Conservation (phyloP, 805 yeast genomes). For the Maudiozyma bulderi region DNA sequence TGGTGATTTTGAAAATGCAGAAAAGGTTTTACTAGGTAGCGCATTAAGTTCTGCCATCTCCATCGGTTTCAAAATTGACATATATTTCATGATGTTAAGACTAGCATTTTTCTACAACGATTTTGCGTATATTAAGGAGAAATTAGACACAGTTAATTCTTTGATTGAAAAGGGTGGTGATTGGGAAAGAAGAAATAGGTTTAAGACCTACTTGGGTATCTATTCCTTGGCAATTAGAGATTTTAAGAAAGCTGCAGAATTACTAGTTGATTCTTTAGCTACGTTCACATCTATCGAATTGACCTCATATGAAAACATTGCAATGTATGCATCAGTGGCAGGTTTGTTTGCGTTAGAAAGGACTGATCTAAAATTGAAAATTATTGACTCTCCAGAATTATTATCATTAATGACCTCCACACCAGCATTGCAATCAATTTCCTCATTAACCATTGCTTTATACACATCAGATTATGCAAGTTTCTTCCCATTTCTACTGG, state of each 20-base stretch:
- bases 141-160: conserved; percentile 60
- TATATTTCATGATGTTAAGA: conserved; percentile 70
- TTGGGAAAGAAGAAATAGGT: conserved; percentile 96
- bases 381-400: conserved; percentile 91
- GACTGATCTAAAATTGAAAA: conserved; percentile 70
- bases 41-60: conserved; percentile 75
- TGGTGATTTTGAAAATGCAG: conserved; percentile 70
- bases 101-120: conserved; percentile 87
- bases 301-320: conserved; percentile 81
- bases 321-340: conserved; percentile 77
- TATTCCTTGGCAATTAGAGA: conserved; percentile 77
- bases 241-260: conserved; percentile 73
- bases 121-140: conserved; percentile 54
- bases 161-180: conserved; percentile 96
- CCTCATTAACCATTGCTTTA: conserved; percentile 73
- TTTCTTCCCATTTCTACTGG: conserved; percentile 67
- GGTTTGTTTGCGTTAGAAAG: conserved; percentile 79
- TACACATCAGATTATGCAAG: conserved; percentile 81
- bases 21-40: conserved; percentile 40
- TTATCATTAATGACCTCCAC: conserved; percentile 68
- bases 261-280: conserved; percentile 83
- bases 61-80: conserved; percentile 84
- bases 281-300: conserved; percentile 92
- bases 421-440: conserved; percentile 65
- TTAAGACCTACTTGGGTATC: conserved; percentile 83